phyloP scores from a whole-genome alignment of 2,329 filamentous ascomycete species.

The Aschersonia sp. region DNA sequence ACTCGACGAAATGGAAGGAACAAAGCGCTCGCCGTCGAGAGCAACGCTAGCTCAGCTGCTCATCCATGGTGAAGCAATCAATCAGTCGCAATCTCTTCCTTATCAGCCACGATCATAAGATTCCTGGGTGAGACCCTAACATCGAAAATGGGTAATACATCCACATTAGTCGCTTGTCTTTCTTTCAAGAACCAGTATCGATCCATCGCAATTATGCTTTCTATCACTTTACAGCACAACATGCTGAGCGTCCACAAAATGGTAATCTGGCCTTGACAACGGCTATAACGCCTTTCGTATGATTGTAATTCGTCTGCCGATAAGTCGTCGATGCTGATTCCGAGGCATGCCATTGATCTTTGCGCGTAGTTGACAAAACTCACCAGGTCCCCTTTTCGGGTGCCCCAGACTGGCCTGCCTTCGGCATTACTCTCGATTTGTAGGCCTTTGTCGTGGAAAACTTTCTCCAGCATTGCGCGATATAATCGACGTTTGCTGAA shows the following conservation, averaged over 20 bases:
- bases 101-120: conserved; percentile 8
- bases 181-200: conserved; percentile 16
- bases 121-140: conserved; percentile 12
- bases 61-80: neutral
- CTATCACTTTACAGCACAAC: conserved; percentile 17
- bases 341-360: conserved; percentile 11
- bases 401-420: conserved; percentile 14
- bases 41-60: neutral
- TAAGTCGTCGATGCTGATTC: conserved; percentile 6
- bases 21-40: neutral
- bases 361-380: conserved; percentile 12
- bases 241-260: conserved; percentile 18
- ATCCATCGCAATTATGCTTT: conserved; percentile 17
- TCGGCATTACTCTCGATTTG: conserved; percentile 1
- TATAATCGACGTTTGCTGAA: conserved; percentile 14
- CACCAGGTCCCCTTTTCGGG: conserved; percentile 13
- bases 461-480: conserved; percentile 12
- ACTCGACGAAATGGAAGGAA: no score
- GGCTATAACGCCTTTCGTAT: conserved; percentile 12
- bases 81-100: neutral
- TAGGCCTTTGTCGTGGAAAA: conserved; percentile 12
- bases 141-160: conserved; percentile 14
- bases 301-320: conserved; percentile 8
- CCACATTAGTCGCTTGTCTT: conserved; percentile 7
- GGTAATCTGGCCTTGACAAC: conserved; percentile 12